Evolutionary conservation across 169 alveolate genomes (phyloP).

Genomic region (Besnoitia besnoiti): DNA sequence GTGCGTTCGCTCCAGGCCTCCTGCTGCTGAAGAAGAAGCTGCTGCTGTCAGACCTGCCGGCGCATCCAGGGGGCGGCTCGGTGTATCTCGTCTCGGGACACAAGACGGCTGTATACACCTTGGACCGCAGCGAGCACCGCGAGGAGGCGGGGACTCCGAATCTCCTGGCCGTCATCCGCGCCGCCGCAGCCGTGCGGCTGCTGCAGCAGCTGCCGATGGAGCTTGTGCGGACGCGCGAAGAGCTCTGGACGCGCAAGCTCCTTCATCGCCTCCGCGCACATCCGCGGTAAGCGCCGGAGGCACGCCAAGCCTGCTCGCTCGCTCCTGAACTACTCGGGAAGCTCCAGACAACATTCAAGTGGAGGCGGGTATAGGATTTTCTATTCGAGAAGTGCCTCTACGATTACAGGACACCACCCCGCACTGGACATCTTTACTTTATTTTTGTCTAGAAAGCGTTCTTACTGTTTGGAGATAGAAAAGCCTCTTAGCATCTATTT

Average conservation of each 20-base stretch:
- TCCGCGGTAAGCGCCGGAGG: constrained; percentile 55
- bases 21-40: constrained; percentile 85
- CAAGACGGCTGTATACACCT: constrained; percentile 81
- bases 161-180: constrained; percentile 89
- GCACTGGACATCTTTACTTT: too few relatives aligned
- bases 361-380: too few relatives aligned
- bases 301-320: too few relatives aligned
- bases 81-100: constrained; percentile 90
- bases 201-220: constrained; percentile 76
- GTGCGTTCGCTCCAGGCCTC: constrained; percentile 78
- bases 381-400: too few relatives aligned
- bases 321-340: too few relatives aligned
- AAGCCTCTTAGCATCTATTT: too few relatives aligned
- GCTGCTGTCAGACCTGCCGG: constrained; percentile 80
- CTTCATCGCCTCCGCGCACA: constrained; percentile 48
- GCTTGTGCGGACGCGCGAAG: constrained; percentile 68
- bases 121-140: constrained; percentile 85
- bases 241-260: constrained; percentile 52
- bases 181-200: constrained; percentile 86
- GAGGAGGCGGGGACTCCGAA: constrained; percentile 97
- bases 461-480: too few relatives aligned
- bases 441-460: too few relatives aligned
- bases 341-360: too few relatives aligned
- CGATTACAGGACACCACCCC: too few relatives aligned
- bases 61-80: constrained; percentile 88